Conservation (phyloP, 2,329 filamentous ascomycete species). For the Epichloe gansuensis region DNA sequence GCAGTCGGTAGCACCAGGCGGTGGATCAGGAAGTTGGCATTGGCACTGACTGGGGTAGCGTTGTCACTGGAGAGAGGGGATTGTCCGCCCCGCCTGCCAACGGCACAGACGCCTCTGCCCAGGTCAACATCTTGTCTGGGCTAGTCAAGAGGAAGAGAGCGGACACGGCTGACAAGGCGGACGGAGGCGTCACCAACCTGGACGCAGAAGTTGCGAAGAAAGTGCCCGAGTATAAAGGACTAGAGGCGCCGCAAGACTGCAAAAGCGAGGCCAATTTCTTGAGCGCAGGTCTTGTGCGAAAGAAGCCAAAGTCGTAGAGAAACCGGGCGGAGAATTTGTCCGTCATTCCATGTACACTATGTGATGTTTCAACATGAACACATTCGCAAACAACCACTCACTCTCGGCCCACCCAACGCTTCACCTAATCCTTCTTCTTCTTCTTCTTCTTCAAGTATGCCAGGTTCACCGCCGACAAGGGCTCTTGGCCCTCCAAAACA, state of each 20-base stretch:
- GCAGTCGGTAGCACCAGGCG: constrained; percentile 52
- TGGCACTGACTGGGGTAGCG: constrained; percentile 39
- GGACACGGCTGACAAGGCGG: constrained; percentile 11
- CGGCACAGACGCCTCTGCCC: constrained; percentile 7
- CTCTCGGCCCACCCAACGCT: too few relatives aligned
- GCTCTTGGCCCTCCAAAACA: constrained; percentile 37
- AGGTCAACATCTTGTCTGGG: constrained; percentile 34
- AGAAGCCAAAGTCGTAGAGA: constrained; percentile 38
- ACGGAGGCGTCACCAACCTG: constrained; percentile 33
- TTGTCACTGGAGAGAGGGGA: constrained; percentile 33
- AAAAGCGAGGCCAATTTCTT: constrained; percentile 33
- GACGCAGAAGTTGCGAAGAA: constrained; percentile 36
- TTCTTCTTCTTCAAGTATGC: constrained; percentile 29
- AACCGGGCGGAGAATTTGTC: neutral
- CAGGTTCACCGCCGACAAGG: constrained; percentile 52
- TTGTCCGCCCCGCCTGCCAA: constrained; percentile 8
- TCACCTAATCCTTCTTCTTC: neutral
- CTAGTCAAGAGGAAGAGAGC: constrained; percentile 36
- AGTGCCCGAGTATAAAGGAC: constrained; percentile 34
- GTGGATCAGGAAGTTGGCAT: constrained; percentile 58
- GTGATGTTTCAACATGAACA: neutral
- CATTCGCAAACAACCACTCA: neutral
- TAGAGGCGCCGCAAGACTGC: constrained; percentile 2
- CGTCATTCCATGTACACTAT: too few relatives aligned
- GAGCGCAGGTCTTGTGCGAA: constrained; percentile 36